Base-by-base conservation (phyloP, 768 basidiomycete species). In the Ramaria rubella region DNA sequence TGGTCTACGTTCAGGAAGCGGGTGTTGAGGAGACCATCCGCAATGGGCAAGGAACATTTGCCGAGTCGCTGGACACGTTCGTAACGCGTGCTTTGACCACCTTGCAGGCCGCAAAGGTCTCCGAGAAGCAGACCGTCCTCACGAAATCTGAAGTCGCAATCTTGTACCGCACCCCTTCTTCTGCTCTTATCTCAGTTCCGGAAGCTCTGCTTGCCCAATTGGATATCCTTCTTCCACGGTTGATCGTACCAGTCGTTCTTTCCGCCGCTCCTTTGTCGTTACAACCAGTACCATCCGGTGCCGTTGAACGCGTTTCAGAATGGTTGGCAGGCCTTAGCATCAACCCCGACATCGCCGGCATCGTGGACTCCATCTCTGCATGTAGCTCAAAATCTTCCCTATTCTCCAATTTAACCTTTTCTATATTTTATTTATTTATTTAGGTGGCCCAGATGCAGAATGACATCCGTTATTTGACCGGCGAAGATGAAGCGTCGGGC, bases 381-480 rank as follows among this genome's bases (percentile, higher is more conserved):
- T n/a, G n/a, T n/a, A n/a, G n/a, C n/a, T n/a, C n/a, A n/a, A n/a
- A n/a, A n/a, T n/a, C n/a, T n/a, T 86, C 14, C 68, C 77, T 9
- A n/a, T 24, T 36, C 11, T 38, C n/a, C 34, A 15, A 23, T 42
- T 34, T 40, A n/a, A 53, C 21, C 14, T 53, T 33, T 42, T 8
- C 7, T 3, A 23, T 11, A 53, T 5, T 5, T 53, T 36, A 26
- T 23, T 12, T 14, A 23, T 8, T 40, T 27, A 19, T 15, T 17
- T 26, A 53, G 52, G 52, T 38, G 24, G 7, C 19, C 23, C 78
- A 82, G 62, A 81, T 95, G 71, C 74, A 75, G 57, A 76, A 79
- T 42, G 87, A 91, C 68, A 77, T 94, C 45, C 79, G 83, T 51
- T 94, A 82, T 67, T 81, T 96, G 57, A 92, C 93, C 0, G 92